phyloP scores from a whole-genome alignment of 176 grass and related monocot species.

The Rhynchospora tenuis region DNA sequence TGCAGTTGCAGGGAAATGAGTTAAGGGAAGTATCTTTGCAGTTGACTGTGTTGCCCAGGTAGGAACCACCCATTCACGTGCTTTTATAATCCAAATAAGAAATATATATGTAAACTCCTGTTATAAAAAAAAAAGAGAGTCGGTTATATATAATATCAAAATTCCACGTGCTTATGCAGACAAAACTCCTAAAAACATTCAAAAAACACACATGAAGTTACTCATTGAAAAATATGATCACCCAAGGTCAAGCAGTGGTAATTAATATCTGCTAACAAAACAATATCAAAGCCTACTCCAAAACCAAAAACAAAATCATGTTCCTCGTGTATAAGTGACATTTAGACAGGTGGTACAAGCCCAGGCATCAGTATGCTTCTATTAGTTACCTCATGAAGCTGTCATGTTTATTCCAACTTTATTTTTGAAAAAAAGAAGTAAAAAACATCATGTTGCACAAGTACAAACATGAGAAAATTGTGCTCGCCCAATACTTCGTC shows the following conservation, averaged over 20 bases:
- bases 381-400: no score
- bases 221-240: neutral
- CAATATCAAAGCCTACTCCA: neutral
- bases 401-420: no score
- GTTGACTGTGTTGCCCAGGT: constrained; percentile 9
- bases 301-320: neutral
- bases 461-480: neutral
- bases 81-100: neutral
- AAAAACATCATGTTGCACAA: no score
- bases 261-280: neutral
- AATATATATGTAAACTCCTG: neutral
- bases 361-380: no score
- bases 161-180: neutral
- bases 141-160: neutral
- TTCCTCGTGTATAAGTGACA: no score
- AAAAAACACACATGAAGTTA: neutral
- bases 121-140: neutral
- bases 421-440: no score
- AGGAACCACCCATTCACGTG: constrained; percentile 65
- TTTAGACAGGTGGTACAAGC: no score
- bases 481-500: neutral
- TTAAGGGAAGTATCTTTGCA: constrained; percentile 38
- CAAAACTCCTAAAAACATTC: neutral
- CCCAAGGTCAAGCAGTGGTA: neutral
- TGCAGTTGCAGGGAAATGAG: constrained; percentile 37